phyloP scores from a whole-genome alignment of 148 eudicot genomes.

The Rhododendron vialii region DNA sequence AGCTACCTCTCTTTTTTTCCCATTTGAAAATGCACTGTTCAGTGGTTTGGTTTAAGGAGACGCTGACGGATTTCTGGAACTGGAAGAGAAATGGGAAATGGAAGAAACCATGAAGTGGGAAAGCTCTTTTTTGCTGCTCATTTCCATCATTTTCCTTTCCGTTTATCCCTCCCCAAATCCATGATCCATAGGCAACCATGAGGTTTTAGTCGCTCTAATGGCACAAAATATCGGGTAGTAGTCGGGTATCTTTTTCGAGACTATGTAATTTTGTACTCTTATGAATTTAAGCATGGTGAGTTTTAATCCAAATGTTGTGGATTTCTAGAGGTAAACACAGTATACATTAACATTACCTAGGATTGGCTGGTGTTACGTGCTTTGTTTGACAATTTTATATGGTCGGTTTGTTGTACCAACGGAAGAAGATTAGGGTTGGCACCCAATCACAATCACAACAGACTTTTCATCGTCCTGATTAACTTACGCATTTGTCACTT shows the following conservation, averaged over 20 bases:
- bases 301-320: not conserved
- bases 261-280: not conserved
- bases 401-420: not conserved
- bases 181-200: not conserved
- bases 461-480: not conserved
- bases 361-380: not conserved
- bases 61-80: not conserved
- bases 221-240: not conserved
- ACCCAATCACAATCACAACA: not conserved
- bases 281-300: not conserved
- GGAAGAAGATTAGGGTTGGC: not conserved
- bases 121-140: not conserved
- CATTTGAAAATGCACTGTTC: not conserved
- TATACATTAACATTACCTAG: not conserved
- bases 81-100: not conserved
- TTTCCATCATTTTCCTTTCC: not conserved
- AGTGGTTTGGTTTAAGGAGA: not conserved
- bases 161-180: not conserved
- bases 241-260: not conserved
- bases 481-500: not conserved
- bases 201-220: not conserved
- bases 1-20: not conserved
- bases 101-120: not conserved
- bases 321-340: not conserved
- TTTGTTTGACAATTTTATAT: not conserved